A percentile compares a stretch with the other conserved stretches of the same genome.
Evolutionary conservation across 2,329 filamentous ascomycete genomes (phyloP).

Genomic region (Periconia macrospinosa): DNA sequence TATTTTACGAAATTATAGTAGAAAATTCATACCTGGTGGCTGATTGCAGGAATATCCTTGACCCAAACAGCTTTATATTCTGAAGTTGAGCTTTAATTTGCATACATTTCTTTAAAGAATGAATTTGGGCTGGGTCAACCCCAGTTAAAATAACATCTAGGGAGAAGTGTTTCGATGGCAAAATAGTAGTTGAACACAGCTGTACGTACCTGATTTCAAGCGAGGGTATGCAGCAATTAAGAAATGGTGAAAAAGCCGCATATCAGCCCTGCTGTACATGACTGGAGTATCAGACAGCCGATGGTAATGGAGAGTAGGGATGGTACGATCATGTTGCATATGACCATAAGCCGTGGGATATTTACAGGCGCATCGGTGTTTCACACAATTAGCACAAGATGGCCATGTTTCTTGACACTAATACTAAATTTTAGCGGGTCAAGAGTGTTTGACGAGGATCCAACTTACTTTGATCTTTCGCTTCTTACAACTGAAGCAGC

Average conservation of each 20-base stretch:
- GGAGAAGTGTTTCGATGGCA: too few species aligned
- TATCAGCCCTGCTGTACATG: slow-evolving; percentile 40
- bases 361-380: slow-evolving; percentile 34
- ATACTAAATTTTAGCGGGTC: not conserved
- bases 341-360: slow-evolving; percentile 31
- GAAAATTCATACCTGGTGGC: slow-evolving; percentile 4
- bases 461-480: slow-evolving; percentile 67
- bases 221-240: slow-evolving; percentile 45
- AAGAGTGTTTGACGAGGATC: not conserved
- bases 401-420: slow-evolving; percentile 45
- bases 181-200: not conserved
- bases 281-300: too few species aligned
- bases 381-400: slow-evolving; percentile 41
- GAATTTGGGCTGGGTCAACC: too few species aligned
- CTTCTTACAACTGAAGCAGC: slow-evolving; percentile 67
- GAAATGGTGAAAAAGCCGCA: slow-evolving; percentile 59
- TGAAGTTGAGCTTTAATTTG: too few species aligned
- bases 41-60: too few species aligned
- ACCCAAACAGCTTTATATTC: too few species aligned
- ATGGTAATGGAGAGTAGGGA: slow-evolving; percentile 34
- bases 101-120: too few species aligned
- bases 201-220: slow-evolving; percentile 23
- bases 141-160: too few species aligned
- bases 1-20: not conserved
- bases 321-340: slow-evolving; percentile 15